These are phyloP conservation scores for Cladochytrium replicatum DNA, from an alignment of 192 early-diverging fungal species.

Conservation along the genomic window DNA sequence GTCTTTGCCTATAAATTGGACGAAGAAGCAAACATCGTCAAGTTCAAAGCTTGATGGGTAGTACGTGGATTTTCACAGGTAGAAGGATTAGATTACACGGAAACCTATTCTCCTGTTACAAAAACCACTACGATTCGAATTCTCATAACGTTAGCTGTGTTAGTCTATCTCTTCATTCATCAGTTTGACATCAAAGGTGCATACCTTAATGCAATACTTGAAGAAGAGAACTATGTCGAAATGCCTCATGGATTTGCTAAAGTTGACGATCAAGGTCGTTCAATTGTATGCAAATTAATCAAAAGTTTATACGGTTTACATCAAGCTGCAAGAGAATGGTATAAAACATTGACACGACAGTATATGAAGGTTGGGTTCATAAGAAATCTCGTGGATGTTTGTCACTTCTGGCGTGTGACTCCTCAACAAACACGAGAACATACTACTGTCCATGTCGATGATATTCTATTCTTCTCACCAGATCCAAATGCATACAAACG, in stretches of 20 bases:
- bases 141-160: background rate
- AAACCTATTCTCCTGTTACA: constrained; percentile 9
- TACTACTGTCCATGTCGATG: constrained; percentile 16
- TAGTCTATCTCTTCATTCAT: constrained; percentile 4
- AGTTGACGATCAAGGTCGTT: constrained; percentile 2
- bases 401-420: no score
- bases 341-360: constrained; percentile 3
- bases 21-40: constrained; percentile 2
- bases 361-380: constrained; percentile 5
- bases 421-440: background rate
- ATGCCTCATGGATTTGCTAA: constrained; percentile 5
- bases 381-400: no score
- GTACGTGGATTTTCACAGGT: constrained; percentile 6
- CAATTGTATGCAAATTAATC: background rate
- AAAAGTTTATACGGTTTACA: constrained; percentile 16
- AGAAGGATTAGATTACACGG: constrained; percentile 7
- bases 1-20: constrained; percentile 10
- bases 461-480: constrained; percentile 2
- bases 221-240: constrained; percentile 4
- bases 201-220: constrained; percentile 13
- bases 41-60: constrained; percentile 13
- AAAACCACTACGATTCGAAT: constrained; percentile 4
- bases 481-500: constrained; percentile 5
- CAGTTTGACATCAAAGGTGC: constrained; percentile 14
- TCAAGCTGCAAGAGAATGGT: constrained; percentile 12